Conservation (phyloP, 805 yeast genomes). For the Ascoidea asiatica region DNA sequence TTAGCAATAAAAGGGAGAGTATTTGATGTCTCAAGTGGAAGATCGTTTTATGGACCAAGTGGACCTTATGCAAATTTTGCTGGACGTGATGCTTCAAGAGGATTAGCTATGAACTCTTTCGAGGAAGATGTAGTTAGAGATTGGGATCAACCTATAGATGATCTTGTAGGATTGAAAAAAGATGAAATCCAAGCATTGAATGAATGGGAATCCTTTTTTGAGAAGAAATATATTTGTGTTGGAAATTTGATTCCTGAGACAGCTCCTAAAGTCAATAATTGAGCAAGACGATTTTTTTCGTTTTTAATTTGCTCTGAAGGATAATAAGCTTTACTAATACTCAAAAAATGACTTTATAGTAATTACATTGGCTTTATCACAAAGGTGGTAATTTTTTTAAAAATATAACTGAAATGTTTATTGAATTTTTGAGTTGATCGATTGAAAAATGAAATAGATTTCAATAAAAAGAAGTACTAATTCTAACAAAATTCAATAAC, state of each 20-base stretch:
- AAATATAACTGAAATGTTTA: too few relatives aligned
- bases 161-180: conserved; percentile 41
- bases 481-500: too few relatives aligned
- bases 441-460: too few relatives aligned
- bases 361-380: neutral
- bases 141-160: conserved; percentile 69
- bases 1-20: conserved; percentile 80
- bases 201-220: conserved; percentile 79
- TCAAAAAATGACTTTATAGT: neutral
- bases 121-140: conserved; percentile 53
- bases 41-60: conserved; percentile 87
- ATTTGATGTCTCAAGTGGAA: conserved; percentile 69
- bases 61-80: conserved; percentile 94
- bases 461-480: too few relatives aligned
- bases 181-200: conserved; percentile 56
- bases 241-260: conserved; percentile 51
- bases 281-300: neutral
- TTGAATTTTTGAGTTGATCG: too few relatives aligned
- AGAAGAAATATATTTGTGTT: conserved; percentile 65
- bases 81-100: conserved; percentile 91
- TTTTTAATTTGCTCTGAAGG: neutral
- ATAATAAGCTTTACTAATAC: neutral
- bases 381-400: neutral
- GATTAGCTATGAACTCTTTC: conserved; percentile 79
- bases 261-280: neutral